Percentiles rank a stretch among this genome's conserved stretches.
phyloP scores from a whole-genome alignment of 2,329 filamentous ascomycete genomes.

The Ophiostoma pallidulum region DNA sequence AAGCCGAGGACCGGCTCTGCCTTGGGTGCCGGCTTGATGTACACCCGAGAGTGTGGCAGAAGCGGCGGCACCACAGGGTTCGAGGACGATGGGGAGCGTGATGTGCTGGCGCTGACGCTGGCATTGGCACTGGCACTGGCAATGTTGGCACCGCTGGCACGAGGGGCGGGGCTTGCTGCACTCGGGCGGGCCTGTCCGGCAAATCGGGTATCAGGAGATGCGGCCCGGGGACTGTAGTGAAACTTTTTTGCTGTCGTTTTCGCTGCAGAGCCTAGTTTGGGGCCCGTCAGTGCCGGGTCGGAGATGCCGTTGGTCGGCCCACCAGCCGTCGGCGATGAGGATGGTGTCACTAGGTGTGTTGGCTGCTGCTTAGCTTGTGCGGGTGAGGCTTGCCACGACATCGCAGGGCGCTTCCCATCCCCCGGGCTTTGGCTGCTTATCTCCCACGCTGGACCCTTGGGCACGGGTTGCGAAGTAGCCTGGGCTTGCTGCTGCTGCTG shows the following conservation, averaged over 20 bases:
- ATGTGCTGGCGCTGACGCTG: constrained; percentile 20
- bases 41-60: constrained; percentile 52
- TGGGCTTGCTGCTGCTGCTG: constrained; percentile 46
- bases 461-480: constrained; percentile 28
- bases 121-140: constrained; percentile 16
- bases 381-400: constrained; percentile 2
- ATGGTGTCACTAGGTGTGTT: constrained; percentile 25
- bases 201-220: constrained; percentile 55
- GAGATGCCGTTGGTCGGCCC: background rate
- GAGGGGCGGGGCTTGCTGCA: constrained; percentile 9
- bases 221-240: constrained; percentile 35
- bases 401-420: constrained; percentile 1
- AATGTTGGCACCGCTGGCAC: constrained; percentile 2
- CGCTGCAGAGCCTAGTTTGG: constrained; percentile 24
- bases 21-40: constrained; percentile 47
- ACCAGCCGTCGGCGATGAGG: background rate
- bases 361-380: constrained; percentile 23
- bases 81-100: background rate
- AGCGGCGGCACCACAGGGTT: constrained; percentile 27
- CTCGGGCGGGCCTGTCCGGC: constrained; percentile 43
- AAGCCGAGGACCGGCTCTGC: constrained; percentile 51
- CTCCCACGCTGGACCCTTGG: constrained; percentile 20
- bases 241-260: constrained; percentile 32
- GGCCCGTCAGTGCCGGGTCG: constrained; percentile 28
- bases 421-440: constrained; percentile 25